Conservation (phyloP, 768 basidiomycete genomes). For the Leccinum fibrillosum region DNA sequence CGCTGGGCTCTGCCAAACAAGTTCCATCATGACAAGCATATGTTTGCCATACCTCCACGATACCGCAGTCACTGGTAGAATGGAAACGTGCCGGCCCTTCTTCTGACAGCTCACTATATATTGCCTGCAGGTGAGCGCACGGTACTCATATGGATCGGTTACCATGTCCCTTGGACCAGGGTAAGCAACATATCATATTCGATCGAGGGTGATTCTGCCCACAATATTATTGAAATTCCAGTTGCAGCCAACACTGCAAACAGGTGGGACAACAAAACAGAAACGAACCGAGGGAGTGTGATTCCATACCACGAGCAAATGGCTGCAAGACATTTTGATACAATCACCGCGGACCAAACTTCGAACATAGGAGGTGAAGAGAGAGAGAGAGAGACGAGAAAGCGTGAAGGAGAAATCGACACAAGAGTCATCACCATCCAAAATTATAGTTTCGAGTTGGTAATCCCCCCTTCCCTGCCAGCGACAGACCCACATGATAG, state of each 20-base stretch:
- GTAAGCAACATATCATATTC: not conserved
- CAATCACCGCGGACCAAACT: conserved; percentile 18
- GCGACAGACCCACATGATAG: conserved; percentile 19
- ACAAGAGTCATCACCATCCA: conserved; percentile 12
- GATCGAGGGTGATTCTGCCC: not conserved
- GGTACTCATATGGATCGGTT: conserved; percentile 3
- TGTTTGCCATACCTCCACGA: not conserved
- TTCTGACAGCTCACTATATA: not conserved
- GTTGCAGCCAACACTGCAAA: conserved; percentile 7
- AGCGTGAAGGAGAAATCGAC: conserved; percentile 6
- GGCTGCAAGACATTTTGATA: conserved; percentile 17
- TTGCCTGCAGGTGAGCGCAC: not conserved
- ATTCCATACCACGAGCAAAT: conserved; percentile 11
- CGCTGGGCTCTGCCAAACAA: not conserved
- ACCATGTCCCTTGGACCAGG: conserved; percentile 6
- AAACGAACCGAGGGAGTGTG: conserved; percentile 3
- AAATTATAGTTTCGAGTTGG: conserved; percentile 10
- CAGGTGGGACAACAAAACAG: conserved; percentile 5
- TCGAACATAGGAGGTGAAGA: conserved; percentile 7
- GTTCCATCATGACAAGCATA: not conserved
- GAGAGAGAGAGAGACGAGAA: not conserved
- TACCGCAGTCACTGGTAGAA: not conserved
- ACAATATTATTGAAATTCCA: not conserved
- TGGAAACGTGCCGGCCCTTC: not conserved
- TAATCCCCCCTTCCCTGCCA: conserved; percentile 8